These are phyloP conservation scores for Massarina eburnea DNA, from an alignment of 2,329 filamentous ascomycete genomes.

Conservation along the genomic window DNA sequence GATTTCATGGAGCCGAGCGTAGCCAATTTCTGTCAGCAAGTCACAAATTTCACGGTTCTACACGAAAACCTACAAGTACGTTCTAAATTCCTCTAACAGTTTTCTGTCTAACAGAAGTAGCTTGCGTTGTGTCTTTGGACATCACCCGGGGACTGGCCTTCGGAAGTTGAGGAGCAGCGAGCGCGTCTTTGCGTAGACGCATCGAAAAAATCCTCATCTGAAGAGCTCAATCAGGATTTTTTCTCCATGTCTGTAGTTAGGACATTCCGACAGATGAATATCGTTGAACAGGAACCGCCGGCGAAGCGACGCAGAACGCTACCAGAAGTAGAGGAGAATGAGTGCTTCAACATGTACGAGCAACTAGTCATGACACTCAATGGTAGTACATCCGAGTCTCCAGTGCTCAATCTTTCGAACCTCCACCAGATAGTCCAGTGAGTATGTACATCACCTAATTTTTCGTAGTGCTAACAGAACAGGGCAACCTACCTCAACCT, in stretches of 20 bases:
- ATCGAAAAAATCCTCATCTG: constrained; percentile 22
- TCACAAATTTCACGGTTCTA: constrained; percentile 17
- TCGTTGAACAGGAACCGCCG: constrained; percentile 25
- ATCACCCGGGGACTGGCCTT: constrained; percentile 26
- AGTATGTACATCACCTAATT: constrained; percentile 4
- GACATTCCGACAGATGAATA: constrained; percentile 19
- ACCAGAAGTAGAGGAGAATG: constrained; percentile 15
- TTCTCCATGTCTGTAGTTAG: constrained; percentile 10
- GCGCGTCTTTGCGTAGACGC: constrained; percentile 23
- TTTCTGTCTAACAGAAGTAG: constrained; percentile 19
- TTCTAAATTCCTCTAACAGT: background rate
- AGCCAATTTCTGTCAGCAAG: constrained; percentile 21
- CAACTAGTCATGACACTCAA: constrained; percentile 25
- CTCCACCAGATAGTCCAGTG: constrained; percentile 31
- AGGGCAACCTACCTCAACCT: constrained; percentile 29
- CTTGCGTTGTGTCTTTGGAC: constrained; percentile 40
- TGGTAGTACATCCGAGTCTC: constrained; percentile 24
- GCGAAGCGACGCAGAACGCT: constrained; percentile 31
- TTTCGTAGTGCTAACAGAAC: constrained; percentile 9
- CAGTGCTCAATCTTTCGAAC: constrained; percentile 20
- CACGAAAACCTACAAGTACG: constrained; percentile 38
- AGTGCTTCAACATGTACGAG: constrained; percentile 17
- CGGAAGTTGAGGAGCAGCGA: constrained; percentile 22
- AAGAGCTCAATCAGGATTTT: constrained; percentile 24
- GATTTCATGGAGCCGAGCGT: constrained; percentile 21